These are phyloP conservation scores for Sporothrix euskadiensis DNA, from an alignment of 2,329 filamentous ascomycete species.

Conservation along the genomic window DNA sequence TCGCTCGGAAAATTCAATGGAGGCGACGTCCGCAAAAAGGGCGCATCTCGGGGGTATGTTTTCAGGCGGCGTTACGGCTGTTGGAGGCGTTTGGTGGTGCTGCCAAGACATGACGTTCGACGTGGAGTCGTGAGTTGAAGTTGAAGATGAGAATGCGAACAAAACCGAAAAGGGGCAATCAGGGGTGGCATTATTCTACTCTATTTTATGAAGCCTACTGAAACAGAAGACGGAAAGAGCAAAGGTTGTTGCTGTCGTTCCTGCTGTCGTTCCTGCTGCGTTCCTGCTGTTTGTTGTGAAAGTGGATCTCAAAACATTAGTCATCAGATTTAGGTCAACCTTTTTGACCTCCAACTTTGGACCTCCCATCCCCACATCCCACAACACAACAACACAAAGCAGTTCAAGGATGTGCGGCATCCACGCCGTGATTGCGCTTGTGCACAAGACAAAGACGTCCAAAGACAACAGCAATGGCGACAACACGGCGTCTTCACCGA, in stretches of 20 bases:
- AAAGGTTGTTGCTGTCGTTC: too few species aligned
- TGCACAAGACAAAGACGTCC: conserved; percentile 7
- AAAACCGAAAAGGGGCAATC: too few species aligned
- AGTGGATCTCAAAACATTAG: not conserved
- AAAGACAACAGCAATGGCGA: conserved; percentile 32
- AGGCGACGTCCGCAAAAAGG: not conserved
- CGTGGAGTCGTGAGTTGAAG: not conserved
- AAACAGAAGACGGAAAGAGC: too few species aligned
- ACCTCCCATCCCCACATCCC: not conserved
- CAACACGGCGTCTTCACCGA: conserved; percentile 13
- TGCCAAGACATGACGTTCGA: not conserved
- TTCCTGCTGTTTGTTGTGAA: not conserved
- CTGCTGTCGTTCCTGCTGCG: not conserved
- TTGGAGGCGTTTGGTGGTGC: not conserved
- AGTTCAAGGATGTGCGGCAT: conserved; percentile 60
- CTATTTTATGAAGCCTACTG: too few species aligned
- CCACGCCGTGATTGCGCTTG: conserved; percentile 51
- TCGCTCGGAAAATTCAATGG: not conserved
- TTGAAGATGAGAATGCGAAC: not conserved
- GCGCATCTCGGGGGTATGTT: not conserved
- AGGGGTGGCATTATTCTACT: too few species aligned
- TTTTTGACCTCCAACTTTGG: not conserved
- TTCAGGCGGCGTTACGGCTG: not conserved
- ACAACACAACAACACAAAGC: not conserved
- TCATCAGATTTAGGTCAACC: not conserved